Evolutionary conservation across 495 filamentous ascomycete species (phyloP).

Genomic region (Podospora tetraspora): DNA sequence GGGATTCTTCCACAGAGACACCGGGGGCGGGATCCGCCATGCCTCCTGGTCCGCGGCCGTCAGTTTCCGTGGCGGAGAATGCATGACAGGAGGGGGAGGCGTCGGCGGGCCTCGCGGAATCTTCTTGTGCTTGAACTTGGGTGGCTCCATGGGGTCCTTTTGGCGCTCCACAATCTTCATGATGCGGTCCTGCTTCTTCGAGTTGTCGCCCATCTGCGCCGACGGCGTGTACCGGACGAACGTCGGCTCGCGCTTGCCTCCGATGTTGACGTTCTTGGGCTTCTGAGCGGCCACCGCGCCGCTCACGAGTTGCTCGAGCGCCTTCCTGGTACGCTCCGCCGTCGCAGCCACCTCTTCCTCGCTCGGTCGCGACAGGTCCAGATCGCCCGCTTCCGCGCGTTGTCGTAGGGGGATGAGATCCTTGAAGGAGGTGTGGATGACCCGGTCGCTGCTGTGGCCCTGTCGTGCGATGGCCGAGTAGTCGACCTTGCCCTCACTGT

Average conservation of each 20-base stretch:
- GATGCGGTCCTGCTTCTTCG: slow-evolving; percentile 85
- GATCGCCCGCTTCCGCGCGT: slow-evolving; percentile 86
- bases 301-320: slow-evolving; percentile 72
- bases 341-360: slow-evolving; percentile 76
- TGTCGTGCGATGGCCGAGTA: slow-evolving; percentile 93
- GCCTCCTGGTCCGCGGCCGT: slow-evolving; percentile 96
- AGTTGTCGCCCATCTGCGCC: slow-evolving; percentile 92
- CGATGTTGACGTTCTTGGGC: slow-evolving; percentile 85
- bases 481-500: slow-evolving; percentile 86
- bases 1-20: slow-evolving; percentile 99
- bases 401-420: slow-evolving; percentile 93
- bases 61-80: slow-evolving; percentile 88
- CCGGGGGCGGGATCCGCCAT: slow-evolving; percentile 87
- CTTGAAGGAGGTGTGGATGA: slow-evolving; percentile 93
- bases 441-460: slow-evolving; percentile 74
- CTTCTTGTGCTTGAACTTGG: slow-evolving; percentile 98
- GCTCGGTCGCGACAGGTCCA: slow-evolving; percentile 81
- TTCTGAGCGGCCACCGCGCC: slow-evolving; percentile 89
- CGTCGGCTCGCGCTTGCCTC: slow-evolving; percentile 73
- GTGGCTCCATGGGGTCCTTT: slow-evolving; percentile 95
- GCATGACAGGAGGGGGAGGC: slow-evolving; percentile 90
- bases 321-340: slow-evolving; percentile 82
- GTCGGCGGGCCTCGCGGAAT: slow-evolving; percentile 91
- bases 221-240: slow-evolving; percentile 94
- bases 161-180: slow-evolving; percentile 98